These are phyloP conservation scores for Polytolypa hystricis DNA, from an alignment of 2,329 filamentous ascomycete species.

Conservation along the genomic window DNA sequence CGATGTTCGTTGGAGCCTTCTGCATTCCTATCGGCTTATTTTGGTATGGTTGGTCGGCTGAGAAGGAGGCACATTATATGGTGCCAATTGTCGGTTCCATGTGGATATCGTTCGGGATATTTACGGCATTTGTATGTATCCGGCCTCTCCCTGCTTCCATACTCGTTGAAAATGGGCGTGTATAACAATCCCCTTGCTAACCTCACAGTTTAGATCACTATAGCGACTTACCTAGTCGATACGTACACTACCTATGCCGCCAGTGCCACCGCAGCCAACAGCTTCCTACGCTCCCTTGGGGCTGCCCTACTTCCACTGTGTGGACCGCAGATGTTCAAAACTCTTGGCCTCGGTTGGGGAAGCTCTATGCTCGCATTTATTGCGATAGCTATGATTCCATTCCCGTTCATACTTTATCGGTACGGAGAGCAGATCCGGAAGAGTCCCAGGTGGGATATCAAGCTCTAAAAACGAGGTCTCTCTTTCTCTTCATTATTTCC, in stretches of 20 bases:
- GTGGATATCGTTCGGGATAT: constrained; percentile 42
- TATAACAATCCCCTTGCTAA: not conserved
- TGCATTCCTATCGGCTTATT: constrained; percentile 46
- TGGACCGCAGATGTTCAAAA: constrained; percentile 40
- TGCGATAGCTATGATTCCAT: constrained; percentile 37
- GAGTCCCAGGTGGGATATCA: constrained; percentile 7
- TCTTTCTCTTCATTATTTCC: not conserved
- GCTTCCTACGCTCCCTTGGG: constrained; percentile 44
- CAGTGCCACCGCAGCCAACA: constrained; percentile 43
- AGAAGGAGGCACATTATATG: constrained; percentile 46
- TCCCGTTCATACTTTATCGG: constrained; percentile 24
- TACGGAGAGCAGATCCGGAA: constrained; percentile 27
- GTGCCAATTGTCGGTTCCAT: constrained; percentile 49
- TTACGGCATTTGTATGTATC: constrained; percentile 24
- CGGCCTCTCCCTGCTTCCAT: not conserved
- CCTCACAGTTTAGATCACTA: constrained; percentile 42
- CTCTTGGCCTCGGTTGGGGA: constrained; percentile 40
- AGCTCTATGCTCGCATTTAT: constrained; percentile 46
- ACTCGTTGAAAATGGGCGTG: not conserved
- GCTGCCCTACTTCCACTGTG: constrained; percentile 52
- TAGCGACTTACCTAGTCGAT: constrained; percentile 53
- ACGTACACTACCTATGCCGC: constrained; percentile 37
- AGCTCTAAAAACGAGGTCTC: not conserved
- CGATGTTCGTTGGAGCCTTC: constrained; percentile 45
- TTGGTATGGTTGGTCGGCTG: constrained; percentile 49